Base-by-base conservation (phyloP, 2,329 filamentous ascomycete species). In the Pezicula radicicola region DNA sequence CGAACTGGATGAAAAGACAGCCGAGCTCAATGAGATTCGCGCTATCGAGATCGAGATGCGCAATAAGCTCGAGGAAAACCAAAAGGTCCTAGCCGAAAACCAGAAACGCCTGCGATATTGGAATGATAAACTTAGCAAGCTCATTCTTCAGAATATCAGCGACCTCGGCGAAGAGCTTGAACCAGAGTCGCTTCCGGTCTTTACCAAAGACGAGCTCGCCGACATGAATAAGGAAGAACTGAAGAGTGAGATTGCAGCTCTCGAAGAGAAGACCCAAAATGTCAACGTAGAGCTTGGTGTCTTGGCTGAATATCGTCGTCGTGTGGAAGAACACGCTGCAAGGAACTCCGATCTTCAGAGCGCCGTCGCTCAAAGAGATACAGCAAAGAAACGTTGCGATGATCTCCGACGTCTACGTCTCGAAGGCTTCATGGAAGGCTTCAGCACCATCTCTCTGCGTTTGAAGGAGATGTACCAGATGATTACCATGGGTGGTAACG, bases 381-480 rank as follows among this genome's bases (percentile, higher is more conserved):
- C 83, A 1, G 91, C 91, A 60, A 99, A 97, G 80, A 89, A 90
- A 67, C 88, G 91, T 8, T 91, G 92, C 62, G 93, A 97, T 64
- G 91, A 97, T 60, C 84, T 99, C 48, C 89, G 94, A 12, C 88
- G 91, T 13, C 78, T 96, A 46, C 89, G 94, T 28, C 78, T 97
- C 7, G 93, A 97, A 63, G 93, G 94, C 35, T 99, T 99, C 80
- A 97, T 97, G 92, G 91, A 95, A 67, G 94, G 95, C 37, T 97
- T 99, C 75, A 88, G 87, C 64, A 88, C 84, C 56, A 99, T 99
- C 70, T 97, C 93, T 1, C 78, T 97, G 21, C 88, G 93, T 1
- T 79, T 99, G 43, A 99, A 99, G 76, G 94, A 99, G 67, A 99
- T 99, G 94, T 99, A 99, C 74, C 94, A 99, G 69, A 97, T 99